Percentiles rank a stretch among this genome's conserved stretches.
Evolutionary conservation across 768 basidiomycete species (phyloP).

Genomic region (Kwoniella heveanensis): DNA sequence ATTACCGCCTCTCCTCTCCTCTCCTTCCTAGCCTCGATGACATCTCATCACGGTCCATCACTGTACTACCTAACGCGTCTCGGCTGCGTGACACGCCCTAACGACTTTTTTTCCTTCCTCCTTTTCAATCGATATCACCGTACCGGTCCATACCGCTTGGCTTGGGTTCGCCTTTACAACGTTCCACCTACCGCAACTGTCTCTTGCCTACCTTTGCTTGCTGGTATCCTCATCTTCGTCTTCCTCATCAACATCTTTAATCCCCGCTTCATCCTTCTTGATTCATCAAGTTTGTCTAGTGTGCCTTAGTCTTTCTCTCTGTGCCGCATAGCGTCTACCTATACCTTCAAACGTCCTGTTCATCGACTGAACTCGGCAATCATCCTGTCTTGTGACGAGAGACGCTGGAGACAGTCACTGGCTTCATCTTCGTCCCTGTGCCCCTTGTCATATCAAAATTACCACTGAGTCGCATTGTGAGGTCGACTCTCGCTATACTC

Average conservation of each 20-base stretch:
- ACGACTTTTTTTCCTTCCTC: slow-evolving; percentile 3
- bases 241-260: background rate
- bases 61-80: too few species aligned
- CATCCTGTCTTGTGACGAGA: background rate
- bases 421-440: background rate
- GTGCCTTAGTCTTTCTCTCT: slow-evolving; percentile 8
- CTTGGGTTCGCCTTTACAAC: too few species aligned
- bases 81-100: background rate
- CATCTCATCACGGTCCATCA: background rate
- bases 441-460: slow-evolving; percentile 10
- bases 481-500: slow-evolving; percentile 12
- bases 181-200: too few species aligned
- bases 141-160: background rate
- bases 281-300: slow-evolving; percentile 9
- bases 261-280: slow-evolving; percentile 3
- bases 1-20: slow-evolving; percentile 1
- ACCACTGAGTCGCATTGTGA: slow-evolving; percentile 4
- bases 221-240: slow-evolving; percentile 12
- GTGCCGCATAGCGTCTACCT: background rate
- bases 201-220: background rate
- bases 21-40: background rate
- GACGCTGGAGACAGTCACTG: background rate
- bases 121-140: background rate
- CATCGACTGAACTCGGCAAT: background rate
- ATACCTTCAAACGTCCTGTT: background rate